Conservation (phyloP, 345 rosid species). For the Eucalyptus cloeziana region DNA sequence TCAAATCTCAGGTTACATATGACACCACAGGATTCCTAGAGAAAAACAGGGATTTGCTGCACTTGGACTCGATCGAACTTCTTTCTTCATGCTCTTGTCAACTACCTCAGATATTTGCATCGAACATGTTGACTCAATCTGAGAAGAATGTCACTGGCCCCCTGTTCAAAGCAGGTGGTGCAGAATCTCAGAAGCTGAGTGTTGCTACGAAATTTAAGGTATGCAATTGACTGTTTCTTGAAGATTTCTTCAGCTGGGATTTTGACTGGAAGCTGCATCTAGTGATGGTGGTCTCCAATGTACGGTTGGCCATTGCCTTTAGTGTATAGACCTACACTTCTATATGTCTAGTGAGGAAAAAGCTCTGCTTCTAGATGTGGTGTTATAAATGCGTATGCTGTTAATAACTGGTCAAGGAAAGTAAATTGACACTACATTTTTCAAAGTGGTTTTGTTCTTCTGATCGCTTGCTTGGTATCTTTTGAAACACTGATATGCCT, state of each 20-base stretch:
- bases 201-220: slow-evolving; percentile 97
- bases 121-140: slow-evolving; percentile 74
- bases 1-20: slow-evolving; percentile 60
- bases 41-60: slow-evolving; percentile 93
- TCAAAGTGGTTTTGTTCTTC: not conserved
- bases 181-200: slow-evolving; percentile 91
- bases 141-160: slow-evolving; percentile 77
- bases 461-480: not conserved
- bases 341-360: not conserved
- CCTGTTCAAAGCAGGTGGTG: slow-evolving; percentile 86
- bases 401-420: not conserved
- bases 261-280: not conserved
- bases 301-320: not conserved
- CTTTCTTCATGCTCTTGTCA: slow-evolving; percentile 80
- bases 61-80: slow-evolving; percentile 87
- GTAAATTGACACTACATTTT: not conserved
- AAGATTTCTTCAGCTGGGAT: not conserved
- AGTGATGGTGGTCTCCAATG: not conserved
- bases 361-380: not conserved
- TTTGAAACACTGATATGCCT: not conserved
- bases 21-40: slow-evolving; percentile 93
- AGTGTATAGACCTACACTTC: not conserved
- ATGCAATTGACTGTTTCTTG: not conserved
- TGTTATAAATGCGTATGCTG: not conserved
- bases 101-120: slow-evolving; percentile 86